Evolutionary conservation across 495 filamentous ascomycete genomes (phyloP), one percentile per base, ranked within the genome.

Genomic region (Delitschia confertaspora): DNA sequence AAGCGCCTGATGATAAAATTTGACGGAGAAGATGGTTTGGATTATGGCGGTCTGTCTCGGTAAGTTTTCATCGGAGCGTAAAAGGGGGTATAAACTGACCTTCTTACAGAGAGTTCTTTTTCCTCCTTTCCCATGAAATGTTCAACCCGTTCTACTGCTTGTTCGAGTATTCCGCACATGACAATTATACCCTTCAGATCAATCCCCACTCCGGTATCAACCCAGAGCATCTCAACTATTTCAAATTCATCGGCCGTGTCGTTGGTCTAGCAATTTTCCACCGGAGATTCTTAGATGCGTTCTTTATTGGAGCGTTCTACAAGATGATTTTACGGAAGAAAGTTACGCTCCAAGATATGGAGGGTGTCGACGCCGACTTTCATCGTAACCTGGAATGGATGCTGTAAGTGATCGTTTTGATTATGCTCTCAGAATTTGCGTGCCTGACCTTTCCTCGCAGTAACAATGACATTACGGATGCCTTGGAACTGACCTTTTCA

Each of bases 131-230:
- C n/a, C 91, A 99, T 66, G 91, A 99, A 71, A 99, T 99, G 91
- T 99, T 99, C 68, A 99, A 99, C 65, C 91, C 91, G 40, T 99
- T 99, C 69, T 99, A 99, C 69, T 99, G 91, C 67, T 74, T 99
- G 33, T 99, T 99, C 70, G 91, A 99, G 69, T 99, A 99, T 63
- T 95, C 91, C 49, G 91, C 91, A 21, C 91, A 99, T 69, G 91
- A 99, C 76, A 99, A 99, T 69, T 99, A 99, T 69, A 99, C 91
- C 41, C 80, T 99, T 44, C 91, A 99, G 68, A 99, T 99, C 70
- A 99, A 99, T 68, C 91, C 91, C 44, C 91, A 99, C 61, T 99
- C 91, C 45, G 91, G 91, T 50, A 95, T 99, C 65, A 99, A 99
- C 66, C 93, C 91, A 5, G 91, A 99, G 66, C 91, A 99, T 75